A percentile compares a stretch with the other conserved stretches of the same genome.
phyloP scores from a whole-genome alignment of 768 basidiomycete species.

The Heimioporus sp. region DNA sequence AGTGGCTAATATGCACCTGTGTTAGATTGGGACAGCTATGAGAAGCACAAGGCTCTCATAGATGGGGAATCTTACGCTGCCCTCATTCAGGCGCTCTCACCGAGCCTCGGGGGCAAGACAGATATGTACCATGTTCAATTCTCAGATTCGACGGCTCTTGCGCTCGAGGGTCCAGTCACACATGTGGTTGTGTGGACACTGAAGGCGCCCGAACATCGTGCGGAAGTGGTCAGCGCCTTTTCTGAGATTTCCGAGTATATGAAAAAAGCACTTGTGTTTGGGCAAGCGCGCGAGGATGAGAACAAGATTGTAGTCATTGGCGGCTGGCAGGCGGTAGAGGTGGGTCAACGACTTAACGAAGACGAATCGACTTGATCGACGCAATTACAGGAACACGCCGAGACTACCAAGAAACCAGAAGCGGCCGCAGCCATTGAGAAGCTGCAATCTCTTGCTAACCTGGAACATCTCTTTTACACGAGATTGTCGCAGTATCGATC shows the following conservation, averaged over 20 bases:
- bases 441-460: constrained; percentile 12
- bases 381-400: constrained; percentile 13
- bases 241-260: constrained; percentile 10
- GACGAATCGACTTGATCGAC: too few relatives aligned
- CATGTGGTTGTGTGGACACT: constrained; percentile 15
- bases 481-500: constrained; percentile 4
- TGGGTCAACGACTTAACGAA: constrained; percentile 1
- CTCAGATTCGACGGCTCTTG: constrained; percentile 5
- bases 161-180: constrained; percentile 24
- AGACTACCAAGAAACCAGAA: constrained; percentile 8
- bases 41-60: constrained; percentile 18
- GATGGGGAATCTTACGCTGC: neutral
- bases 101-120: neutral
- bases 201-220: constrained; percentile 24
- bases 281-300: constrained; percentile 17
- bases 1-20: too few relatives aligned
- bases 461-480: constrained; percentile 14
- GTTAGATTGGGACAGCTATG: constrained; percentile 27
- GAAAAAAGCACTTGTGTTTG: constrained; percentile 15
- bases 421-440: neutral
- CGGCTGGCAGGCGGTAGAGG: constrained; percentile 27
- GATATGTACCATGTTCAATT: constrained; percentile 24
- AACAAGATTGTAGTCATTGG: constrained; percentile 17
- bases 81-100: constrained; percentile 4
- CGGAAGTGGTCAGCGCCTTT: constrained; percentile 8